Conservation (phyloP, 441 rosid species). For the Adansonia rubrostipa region DNA sequence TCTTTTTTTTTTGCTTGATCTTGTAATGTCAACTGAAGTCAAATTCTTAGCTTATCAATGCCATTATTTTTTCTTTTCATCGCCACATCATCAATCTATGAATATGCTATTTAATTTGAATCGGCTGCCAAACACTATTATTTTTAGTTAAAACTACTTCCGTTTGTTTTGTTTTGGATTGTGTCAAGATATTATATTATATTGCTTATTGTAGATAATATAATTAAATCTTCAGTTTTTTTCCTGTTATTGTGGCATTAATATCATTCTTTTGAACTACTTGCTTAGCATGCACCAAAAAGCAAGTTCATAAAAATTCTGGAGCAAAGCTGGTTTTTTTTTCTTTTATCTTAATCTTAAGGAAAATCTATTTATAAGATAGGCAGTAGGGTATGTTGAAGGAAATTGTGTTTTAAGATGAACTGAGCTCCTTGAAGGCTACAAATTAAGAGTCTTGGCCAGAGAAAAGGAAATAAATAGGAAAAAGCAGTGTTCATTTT, state of each 20-base stretch:
- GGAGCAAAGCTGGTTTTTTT: not conserved
- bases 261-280: not conserved
- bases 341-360: not conserved
- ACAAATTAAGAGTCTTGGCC: not conserved
- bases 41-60: not conserved
- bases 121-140: not conserved
- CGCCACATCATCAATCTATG: not conserved
- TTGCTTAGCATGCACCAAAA: not conserved
- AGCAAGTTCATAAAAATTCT: not conserved
- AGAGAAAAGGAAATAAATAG: not conserved
- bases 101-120: conserved; percentile 12
- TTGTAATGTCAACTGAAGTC: not conserved
- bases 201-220: not conserved
- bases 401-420: not conserved
- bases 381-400: not conserved
- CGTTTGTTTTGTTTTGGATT: not conserved
- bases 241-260: not conserved
- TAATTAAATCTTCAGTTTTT: not conserved
- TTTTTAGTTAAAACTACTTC: not conserved
- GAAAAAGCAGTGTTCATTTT: not conserved
- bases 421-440: not conserved
- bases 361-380: not conserved
- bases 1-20: not conserved
- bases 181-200: not conserved
- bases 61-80: not conserved